Evolutionary conservation across 352 stramenopile species (phyloP), one percentile per base, ranked within the genome.

Genomic region (Phytopythium ostracodes): DNA sequence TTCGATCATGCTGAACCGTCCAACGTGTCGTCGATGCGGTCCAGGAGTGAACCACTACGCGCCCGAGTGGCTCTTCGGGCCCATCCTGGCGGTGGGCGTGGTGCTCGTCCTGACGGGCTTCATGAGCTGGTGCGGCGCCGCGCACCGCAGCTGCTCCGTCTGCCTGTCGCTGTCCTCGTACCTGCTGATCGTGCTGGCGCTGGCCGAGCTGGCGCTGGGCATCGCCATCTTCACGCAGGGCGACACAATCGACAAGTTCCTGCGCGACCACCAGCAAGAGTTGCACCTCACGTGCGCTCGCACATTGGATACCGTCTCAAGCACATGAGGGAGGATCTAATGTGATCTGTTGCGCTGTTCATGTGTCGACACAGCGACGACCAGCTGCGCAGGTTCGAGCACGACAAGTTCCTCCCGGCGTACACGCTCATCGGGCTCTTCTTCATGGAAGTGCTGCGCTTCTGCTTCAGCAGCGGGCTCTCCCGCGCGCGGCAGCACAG

Each of bases 151-250:
- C 60, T 88, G 72, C 67, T 75, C 68, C 10, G 20, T 67, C 25
- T 80, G 79, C 36, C 69, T 91, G 3, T 80, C 77, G 35, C 69
- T 79, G 11, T 91, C 81, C 31, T 87, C 81, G 24, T 76, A 75
- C 50, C 72, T 91, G 49, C 59, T 89, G 12, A 78, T 88, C 57
- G 60, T 91, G 11, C 66, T 91, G 60, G 73, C 81, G 18, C 52
- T 91, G 11, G 62, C 80, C 42, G 81, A 91, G 64, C 59, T 91
- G 27, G 71, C 73, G 24, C 67, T 91, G 40, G 79, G 73, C 36
- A 73, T 91, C 50, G 69, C 88, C 33, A 91, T 91, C 66, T 67
- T 91, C 36, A 89, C 79, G 10, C 75, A 88, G 71, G 77, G 81
- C 56, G 38, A 57, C 11, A 71, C 72, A 14, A 89, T 91, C 63